phyloP scores from a whole-genome alignment of 768 basidiomycete genomes.

The Tubosaeta brunneosetosa region DNA sequence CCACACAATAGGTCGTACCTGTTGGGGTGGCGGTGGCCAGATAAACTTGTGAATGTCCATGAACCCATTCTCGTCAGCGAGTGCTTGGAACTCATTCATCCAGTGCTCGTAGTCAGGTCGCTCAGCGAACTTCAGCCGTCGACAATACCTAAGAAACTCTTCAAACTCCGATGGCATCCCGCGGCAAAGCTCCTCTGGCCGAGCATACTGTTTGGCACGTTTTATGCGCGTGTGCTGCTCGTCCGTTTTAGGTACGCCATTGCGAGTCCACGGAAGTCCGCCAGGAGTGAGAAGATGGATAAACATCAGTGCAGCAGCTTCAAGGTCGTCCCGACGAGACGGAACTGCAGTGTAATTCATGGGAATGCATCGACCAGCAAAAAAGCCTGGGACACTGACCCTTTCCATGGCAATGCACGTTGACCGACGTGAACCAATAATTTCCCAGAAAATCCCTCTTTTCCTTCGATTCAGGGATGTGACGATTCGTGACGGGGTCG shows the following conservation, averaged over 20 bases:
- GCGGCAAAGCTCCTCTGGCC: conserved; percentile 62
- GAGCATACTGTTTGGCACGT: conserved; percentile 55
- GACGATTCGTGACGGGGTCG: conserved; percentile 57
- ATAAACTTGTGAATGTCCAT: conserved; percentile 55
- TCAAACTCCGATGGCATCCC: conserved; percentile 70
- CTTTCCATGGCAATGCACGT: conserved; percentile 73
- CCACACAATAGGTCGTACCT: conserved; percentile 20
- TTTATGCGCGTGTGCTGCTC: conserved; percentile 60
- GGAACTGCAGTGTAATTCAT: conserved; percentile 48
- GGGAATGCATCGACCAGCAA: conserved; percentile 13
- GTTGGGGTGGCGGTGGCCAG: conserved; percentile 60
- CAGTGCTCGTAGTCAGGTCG: conserved; percentile 63
- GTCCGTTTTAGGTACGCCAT: conserved; percentile 72
- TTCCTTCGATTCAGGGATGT: conserved; percentile 63
- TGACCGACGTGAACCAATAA: conserved; percentile 79
- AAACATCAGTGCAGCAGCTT: conserved; percentile 73
- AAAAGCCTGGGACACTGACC: conserved; percentile 38
- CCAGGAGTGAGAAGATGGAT: conserved; percentile 75
- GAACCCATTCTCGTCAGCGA: conserved; percentile 60
- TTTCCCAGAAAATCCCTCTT: conserved; percentile 79
- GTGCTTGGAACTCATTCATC: conserved; percentile 58
- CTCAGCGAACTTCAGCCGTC: conserved; percentile 64
- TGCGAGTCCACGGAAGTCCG: conserved; percentile 73
- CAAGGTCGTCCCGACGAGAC: conserved; percentile 74
- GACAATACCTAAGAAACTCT: conserved; percentile 69